Percentiles rank a stretch among this genome's conserved stretches.
phyloP scores from a whole-genome alignment of 352 stramenopile genomes.

The Globisporangium orthogonon region DNA sequence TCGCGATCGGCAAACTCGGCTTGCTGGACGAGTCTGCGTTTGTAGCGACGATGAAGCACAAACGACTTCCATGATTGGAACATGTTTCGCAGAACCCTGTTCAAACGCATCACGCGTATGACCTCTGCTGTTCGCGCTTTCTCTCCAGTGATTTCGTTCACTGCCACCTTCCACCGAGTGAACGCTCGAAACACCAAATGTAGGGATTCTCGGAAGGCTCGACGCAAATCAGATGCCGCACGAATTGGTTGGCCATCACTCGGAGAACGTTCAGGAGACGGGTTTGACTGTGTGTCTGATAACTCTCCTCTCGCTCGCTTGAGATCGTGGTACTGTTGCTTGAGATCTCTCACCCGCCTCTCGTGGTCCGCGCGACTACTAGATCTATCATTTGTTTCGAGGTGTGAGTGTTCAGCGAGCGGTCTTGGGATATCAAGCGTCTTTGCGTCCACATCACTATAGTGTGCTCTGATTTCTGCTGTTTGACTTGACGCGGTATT shows the following conservation, averaged over 20 bases:
- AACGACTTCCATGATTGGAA: constrained; percentile 9
- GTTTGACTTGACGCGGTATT: background rate
- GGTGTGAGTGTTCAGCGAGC: background rate
- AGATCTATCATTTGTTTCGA: background rate
- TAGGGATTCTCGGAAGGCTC: constrained; percentile 7
- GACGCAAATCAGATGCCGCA: background rate
- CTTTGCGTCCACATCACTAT: background rate
- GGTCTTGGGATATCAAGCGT: background rate
- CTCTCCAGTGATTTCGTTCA: background rate
- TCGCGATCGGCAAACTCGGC: background rate
- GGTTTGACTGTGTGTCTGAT: background rate
- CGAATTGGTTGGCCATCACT: background rate
- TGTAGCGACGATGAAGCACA: background rate
- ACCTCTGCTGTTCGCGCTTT: background rate
- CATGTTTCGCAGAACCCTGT: background rate
- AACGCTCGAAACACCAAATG: constrained; percentile 12
- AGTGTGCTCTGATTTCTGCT: background rate
- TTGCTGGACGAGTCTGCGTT: background rate
- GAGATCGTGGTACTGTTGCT: constrained; percentile 6
- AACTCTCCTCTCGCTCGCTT: constrained; percentile 1
- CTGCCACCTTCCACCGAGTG: constrained; percentile 4
- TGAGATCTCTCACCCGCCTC: constrained; percentile 1
- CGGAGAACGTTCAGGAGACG: background rate
- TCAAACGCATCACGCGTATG: background rate
- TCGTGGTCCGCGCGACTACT: background rate